Base-by-base conservation (phyloP, 176 grass and related monocot genomes). In the Triticum urartu region DNA sequence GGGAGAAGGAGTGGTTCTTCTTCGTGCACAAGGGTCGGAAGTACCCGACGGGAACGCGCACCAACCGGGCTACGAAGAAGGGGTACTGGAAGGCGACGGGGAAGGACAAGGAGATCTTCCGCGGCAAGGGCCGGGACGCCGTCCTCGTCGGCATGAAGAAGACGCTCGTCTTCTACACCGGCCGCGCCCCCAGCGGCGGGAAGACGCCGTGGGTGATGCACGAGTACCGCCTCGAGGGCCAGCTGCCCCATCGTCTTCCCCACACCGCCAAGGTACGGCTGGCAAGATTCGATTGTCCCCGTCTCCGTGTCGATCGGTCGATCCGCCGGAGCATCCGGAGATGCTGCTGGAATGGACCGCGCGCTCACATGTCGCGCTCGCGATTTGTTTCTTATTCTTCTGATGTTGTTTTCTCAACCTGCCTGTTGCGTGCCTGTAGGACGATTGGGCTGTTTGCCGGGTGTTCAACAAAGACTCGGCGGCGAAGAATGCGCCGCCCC, bases 1-100 rank as follows among this genome's bases (percentile, higher is more conserved):
- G 89, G 11, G 97, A 91, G 88, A 96, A 96, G 87, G 97, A 94
- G 39, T 94, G 90, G 92, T 99, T 84, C 68, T 99, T 99, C 80
- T 99, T 92, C 83, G 87, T 89, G 60, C 94, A 93, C 70, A 99
- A 84, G 83, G 97, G 93, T 8, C 91, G 97, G 79, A 99, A 99
- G 90, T 99, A 99, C 39, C 97, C 97, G 12, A 96, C 97, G 3
- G 97, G 97, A 3, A 91, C 52, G 84, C 79, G 97, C 38, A 99
- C 97, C 42, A 99, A 96, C 71, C 84, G 97, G 1, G 97, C 97
- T 12, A 99, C 97, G 21, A 73, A 87, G 12, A 79, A 67, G 5
- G 97, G 97, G 0, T 99, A 99, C 71, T 99, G 97, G 97, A 99
- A 99, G 85, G 94, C 92, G 0, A 99, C 97, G n/a, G 97, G 97